phyloP scores from a whole-genome alignment of 257 asterid species.

The Hygrophila difformis region DNA sequence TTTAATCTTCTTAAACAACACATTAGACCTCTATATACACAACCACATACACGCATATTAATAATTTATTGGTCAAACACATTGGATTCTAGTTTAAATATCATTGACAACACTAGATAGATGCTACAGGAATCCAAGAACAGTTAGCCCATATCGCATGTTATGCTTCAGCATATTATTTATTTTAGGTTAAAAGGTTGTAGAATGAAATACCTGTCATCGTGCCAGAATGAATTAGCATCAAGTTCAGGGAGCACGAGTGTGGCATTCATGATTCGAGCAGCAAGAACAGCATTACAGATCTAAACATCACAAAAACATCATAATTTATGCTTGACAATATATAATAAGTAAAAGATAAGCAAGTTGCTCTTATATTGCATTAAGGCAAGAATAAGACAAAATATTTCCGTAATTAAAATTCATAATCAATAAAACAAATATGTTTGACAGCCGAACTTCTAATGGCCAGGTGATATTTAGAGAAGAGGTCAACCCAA shows the following conservation, averaged over 20 bases:
- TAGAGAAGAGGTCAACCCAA: slow-evolving; percentile 1
- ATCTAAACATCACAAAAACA: slow-evolving; percentile 42
- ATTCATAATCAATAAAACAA: slow-evolving; percentile 4
- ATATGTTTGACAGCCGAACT: slow-evolving; percentile 2
- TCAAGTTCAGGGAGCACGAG: slow-evolving; percentile 96
- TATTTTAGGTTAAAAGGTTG: slow-evolving; percentile 7
- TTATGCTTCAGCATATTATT: slow-evolving; percentile 5
- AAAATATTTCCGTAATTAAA: not conserved
- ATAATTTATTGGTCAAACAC: no score
- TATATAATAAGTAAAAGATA: slow-evolving; percentile 10
- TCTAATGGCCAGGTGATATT: slow-evolving; percentile 1
- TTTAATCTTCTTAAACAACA: slow-evolving; percentile 4
- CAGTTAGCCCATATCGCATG: slow-evolving; percentile 12
- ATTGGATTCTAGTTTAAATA: not conserved
- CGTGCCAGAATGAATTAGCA: slow-evolving; percentile 97
- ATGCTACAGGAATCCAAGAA: slow-evolving; percentile 4
- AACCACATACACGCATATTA: no score
- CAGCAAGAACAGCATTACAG: slow-evolving; percentile 98
- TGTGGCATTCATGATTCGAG: slow-evolving; percentile 94
- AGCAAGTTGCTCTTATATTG: slow-evolving; percentile 7
- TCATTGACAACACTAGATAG: slow-evolving; percentile 1
- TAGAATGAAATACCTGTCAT: slow-evolving; percentile 51
- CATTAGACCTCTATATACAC: not conserved
- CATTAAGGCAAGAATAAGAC: slow-evolving; percentile 5
- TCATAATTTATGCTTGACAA: slow-evolving; percentile 6